A percentile compares a stretch with the other conserved stretches of the same genome.
Conservation (phyloP, 768 basidiomycete species). For the Termitomyces sp. region DNA sequence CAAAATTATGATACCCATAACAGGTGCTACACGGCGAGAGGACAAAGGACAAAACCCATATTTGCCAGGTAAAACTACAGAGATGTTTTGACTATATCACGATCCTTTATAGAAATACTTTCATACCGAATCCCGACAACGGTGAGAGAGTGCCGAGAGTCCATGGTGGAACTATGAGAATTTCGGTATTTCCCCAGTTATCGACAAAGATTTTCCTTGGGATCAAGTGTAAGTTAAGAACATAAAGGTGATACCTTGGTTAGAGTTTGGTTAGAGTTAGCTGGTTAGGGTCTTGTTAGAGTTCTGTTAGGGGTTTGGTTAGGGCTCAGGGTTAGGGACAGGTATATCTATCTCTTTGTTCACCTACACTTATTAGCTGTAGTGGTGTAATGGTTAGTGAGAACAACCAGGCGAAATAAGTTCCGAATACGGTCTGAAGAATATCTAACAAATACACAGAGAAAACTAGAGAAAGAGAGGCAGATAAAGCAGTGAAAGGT, state of each 20-base stretch:
- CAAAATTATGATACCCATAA: not conserved
- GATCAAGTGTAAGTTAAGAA: not conserved
- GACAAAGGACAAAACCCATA: not conserved
- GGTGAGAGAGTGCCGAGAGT: not conserved
- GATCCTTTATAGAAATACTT: no score
- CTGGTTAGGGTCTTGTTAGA: no score
- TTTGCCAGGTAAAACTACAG: not conserved
- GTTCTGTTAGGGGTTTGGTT: no score
- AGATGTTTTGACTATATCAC: not conserved
- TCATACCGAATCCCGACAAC: not conserved
- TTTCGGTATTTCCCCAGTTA: not conserved
- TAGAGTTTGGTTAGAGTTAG: no score
- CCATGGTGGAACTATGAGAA: not conserved
- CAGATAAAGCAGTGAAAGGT: no score
- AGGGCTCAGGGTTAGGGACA: no score
- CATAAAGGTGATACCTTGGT: not conserved
- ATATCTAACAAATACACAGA: not conserved
- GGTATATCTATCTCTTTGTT: no score
- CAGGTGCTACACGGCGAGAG: not conserved
- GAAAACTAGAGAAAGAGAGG: not conserved
- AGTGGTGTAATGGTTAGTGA: no score
- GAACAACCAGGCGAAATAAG: not conserved
- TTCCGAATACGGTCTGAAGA: not conserved
- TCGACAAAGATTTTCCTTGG: not conserved
- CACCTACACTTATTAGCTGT: no score